Percentiles rank a stretch among this genome's conserved stretches.
Conservation (phyloP, 345 rosid genomes). For the Bretschneidera sinensis region DNA sequence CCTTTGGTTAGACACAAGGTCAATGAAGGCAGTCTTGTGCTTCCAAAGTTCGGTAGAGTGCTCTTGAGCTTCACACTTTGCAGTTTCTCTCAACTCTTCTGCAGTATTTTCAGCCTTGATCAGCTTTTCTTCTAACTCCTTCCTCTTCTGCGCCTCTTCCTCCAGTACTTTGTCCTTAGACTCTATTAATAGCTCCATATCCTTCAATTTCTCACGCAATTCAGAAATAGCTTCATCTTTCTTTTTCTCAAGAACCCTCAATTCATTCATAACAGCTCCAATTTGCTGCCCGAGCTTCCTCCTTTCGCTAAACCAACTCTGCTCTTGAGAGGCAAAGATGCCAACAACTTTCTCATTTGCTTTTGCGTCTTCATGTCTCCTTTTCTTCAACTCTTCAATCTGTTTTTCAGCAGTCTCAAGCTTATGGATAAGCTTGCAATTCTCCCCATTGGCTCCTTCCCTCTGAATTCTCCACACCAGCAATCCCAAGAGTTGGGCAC, state of each 20-base stretch:
- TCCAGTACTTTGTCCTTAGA: constrained; percentile 52
- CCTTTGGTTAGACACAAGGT: constrained; percentile 86
- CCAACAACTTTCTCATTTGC: constrained; percentile 94
- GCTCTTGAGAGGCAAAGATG: constrained; percentile 81
- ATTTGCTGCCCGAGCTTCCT: constrained; percentile 50
- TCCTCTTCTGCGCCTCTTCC: constrained; percentile 48
- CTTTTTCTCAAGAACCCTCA: constrained; percentile 42
- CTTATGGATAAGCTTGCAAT: constrained; percentile 34
- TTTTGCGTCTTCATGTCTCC: constrained; percentile 71
- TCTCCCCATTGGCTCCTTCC: constrained; percentile 28
- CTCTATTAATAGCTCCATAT: constrained; percentile 44
- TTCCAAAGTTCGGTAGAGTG: constrained; percentile 71
- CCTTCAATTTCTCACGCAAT: constrained; percentile 45
- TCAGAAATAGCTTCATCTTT: constrained; percentile 42
- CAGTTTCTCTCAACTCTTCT: constrained; percentile 53
- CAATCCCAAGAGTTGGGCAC: constrained; percentile 63
- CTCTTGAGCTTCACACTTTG: constrained; percentile 54
- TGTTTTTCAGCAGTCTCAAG: constrained; percentile 52
- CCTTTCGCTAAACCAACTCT: constrained; percentile 77
- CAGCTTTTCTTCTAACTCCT: constrained; percentile 55
- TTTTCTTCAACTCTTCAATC: constrained; percentile 56
- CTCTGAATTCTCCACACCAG: constrained; percentile 63
- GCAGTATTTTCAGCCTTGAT: constrained; percentile 36
- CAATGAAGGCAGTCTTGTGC: constrained; percentile 87
- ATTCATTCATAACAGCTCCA: constrained; percentile 56